These are phyloP conservation scores for Populus alba DNA, from an alignment of 345 rosid species.

Conservation along the genomic window DNA sequence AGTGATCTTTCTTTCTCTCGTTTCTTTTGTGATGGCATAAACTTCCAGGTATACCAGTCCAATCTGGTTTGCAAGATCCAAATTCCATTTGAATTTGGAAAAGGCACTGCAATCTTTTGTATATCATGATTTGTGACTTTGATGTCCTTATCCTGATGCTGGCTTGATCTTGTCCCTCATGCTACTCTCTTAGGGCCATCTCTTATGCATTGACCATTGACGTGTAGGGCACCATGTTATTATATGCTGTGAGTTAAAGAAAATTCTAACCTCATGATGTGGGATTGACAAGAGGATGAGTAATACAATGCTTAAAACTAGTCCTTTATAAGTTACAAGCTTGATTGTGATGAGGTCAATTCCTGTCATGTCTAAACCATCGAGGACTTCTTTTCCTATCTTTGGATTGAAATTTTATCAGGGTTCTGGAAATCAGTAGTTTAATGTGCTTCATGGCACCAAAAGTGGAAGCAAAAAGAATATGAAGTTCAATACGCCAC, in stretches of 20 bases:
- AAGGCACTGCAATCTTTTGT: background rate
- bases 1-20: slow-evolving; percentile 18
- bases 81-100: background rate
- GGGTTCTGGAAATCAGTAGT: background rate
- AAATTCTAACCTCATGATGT: background rate
- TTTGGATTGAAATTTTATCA: background rate
- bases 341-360: background rate
- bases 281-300: background rate
- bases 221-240: background rate
- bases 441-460: background rate
- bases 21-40: background rate
- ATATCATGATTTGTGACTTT: background rate
- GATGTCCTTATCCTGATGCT: background rate
- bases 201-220: background rate
- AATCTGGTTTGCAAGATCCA: background rate
- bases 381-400: background rate
- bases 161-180: background rate
- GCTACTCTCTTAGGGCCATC: background rate
- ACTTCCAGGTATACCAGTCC: slow-evolving; percentile 2
- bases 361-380: background rate
- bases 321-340: background rate
- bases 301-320: background rate
- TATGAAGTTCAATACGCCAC: too few relatives aligned
- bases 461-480: background rate
- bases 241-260: background rate